These are phyloP conservation scores for Cajanus cajan DNA, from an alignment of 306 rosid species.

Conservation along the genomic window DNA sequence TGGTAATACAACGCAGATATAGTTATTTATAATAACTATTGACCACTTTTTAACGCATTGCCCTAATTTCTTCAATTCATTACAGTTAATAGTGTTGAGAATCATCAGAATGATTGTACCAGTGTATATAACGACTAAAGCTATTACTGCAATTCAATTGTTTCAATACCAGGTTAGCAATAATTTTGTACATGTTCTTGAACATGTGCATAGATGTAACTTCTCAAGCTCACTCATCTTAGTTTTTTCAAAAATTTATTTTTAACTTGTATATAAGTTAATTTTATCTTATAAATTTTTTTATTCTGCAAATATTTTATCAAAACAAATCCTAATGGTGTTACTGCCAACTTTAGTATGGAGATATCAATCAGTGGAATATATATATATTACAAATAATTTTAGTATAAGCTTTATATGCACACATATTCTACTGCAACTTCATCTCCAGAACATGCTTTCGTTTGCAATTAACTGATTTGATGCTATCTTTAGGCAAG, in stretches of 20 bases:
- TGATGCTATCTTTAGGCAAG: not conserved
- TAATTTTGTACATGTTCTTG: not conserved
- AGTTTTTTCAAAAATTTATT: too few species aligned
- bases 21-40: not conserved
- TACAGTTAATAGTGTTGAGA: constrained; percentile 64
- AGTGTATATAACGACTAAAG: constrained; percentile 56
- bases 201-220: not conserved
- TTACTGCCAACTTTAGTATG: too few species aligned
- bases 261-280: too few species aligned
- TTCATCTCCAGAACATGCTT: not conserved
- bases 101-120: constrained; percentile 63
- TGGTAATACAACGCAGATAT: constrained; percentile 42
- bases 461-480: not conserved
- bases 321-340: too few species aligned
- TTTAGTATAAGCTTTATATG: not conserved
- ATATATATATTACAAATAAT: too few species aligned
- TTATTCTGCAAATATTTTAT: too few species aligned
- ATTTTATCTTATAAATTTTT: too few species aligned
- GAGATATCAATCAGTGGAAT: not conserved
- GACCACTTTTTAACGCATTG: not conserved
- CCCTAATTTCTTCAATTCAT: not conserved
- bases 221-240: not conserved
- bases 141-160: constrained; percentile 49
- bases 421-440: too few species aligned
- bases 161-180: constrained; percentile 56